Conservation (phyloP, 1,139 yeast genomes). For the Protomyces lactucae-debilis region DNA sequence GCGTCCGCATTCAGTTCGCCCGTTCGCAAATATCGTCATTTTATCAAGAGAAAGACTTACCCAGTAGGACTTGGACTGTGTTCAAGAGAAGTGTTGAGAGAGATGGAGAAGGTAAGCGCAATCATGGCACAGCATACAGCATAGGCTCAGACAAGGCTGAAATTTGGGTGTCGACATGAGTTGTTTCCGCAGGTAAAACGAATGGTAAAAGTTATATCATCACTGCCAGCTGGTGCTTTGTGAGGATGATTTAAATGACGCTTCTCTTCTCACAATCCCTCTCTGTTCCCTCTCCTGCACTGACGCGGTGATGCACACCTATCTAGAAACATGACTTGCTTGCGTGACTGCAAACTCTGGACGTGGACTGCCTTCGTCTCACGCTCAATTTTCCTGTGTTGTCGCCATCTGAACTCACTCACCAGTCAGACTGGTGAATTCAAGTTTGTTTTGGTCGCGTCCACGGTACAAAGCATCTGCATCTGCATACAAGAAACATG, state of each 20-base stretch:
- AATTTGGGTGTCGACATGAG: conserved; percentile 24
- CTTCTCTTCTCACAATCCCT: background rate
- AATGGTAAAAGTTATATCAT: conserved; percentile 24
- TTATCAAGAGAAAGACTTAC: background rate
- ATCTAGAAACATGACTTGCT: background rate
- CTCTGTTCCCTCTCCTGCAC: background rate
- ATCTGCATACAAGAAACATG: background rate
- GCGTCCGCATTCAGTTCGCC: conserved; percentile 23
- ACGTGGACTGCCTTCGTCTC: background rate
- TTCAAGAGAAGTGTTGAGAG: background rate
- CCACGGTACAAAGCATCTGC: background rate
- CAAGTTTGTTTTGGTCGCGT: background rate
- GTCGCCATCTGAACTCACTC: background rate
- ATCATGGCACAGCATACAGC: too few relatives aligned
- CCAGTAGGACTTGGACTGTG: background rate
- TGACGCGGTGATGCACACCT: background rate
- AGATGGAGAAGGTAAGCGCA: background rate
- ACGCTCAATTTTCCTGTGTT: background rate
- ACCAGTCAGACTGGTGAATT: too few relatives aligned
- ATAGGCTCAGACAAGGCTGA: conserved; percentile 27
- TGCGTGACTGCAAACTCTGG: background rate
- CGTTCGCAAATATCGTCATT: conserved; percentile 27
- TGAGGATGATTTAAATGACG: background rate
- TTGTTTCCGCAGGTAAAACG: conserved; percentile 17
- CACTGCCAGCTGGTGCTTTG: conserved; percentile 5